phyloP scores from a whole-genome alignment of 2,329 filamentous ascomycete genomes.

The Cucurbitaria berberidis region DNA sequence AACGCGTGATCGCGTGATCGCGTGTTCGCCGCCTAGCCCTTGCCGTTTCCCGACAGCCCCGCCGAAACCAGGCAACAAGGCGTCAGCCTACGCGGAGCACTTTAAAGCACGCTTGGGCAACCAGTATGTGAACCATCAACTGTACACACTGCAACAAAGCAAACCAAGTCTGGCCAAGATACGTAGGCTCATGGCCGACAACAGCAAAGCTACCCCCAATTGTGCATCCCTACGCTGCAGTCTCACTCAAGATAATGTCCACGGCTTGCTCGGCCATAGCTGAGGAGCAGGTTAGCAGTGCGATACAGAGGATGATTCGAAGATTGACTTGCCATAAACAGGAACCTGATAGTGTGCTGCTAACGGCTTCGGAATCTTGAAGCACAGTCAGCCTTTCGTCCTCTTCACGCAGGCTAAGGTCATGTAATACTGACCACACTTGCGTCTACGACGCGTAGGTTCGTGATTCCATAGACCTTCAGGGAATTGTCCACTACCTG shows the following conservation, averaged over 20 bases:
- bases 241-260: not conserved
- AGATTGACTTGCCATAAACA: slow-evolving; percentile 15
- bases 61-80: not conserved
- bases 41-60: not conserved
- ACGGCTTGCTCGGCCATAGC: not conserved
- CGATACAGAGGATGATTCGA: not conserved
- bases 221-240: not conserved
- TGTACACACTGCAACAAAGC: no score
- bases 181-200: no score
- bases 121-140: no score
- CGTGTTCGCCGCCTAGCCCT: not conserved
- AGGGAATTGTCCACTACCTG: slow-evolving; percentile 56
- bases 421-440: slow-evolving; percentile 19
- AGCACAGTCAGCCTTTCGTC: not conserved
- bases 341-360: slow-evolving; percentile 32
- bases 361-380: slow-evolving; percentile 25
- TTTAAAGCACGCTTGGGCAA: not conserved
- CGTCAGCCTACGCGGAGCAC: not conserved
- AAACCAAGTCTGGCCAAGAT: no score
- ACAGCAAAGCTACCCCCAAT: not conserved
- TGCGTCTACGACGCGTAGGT: slow-evolving; percentile 54
- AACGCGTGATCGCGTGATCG: no score
- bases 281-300: not conserved
- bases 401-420: slow-evolving; percentile 2
- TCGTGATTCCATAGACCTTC: slow-evolving; percentile 57